A percentile compares a stretch with the other conserved stretches of the same genome.
phyloP scores from a whole-genome alignment of 2,329 filamentous ascomycete species.

The Akanthomyces lecanii region DNA sequence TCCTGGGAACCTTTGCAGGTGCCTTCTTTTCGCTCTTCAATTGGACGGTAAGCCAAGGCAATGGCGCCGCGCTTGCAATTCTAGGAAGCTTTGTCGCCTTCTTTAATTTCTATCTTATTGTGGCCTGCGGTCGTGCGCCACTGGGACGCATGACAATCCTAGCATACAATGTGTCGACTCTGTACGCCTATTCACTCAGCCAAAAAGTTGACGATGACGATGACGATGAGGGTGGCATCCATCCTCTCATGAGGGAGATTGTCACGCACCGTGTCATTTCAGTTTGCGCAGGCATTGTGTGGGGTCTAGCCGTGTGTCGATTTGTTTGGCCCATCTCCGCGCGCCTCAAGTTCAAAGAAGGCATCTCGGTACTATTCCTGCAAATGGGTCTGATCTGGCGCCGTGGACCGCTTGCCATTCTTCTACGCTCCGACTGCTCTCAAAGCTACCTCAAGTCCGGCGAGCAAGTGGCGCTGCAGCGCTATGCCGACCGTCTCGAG shows the following conservation, averaged over 20 bases:
- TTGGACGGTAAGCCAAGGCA: conserved; percentile 70
- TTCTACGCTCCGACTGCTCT: conserved; percentile 54
- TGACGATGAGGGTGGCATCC: conserved; percentile 74
- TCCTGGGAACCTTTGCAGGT: conserved; percentile 76
- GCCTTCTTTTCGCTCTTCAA: conserved; percentile 66
- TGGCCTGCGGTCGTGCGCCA: conserved; percentile 73
- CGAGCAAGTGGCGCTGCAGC: conserved; percentile 80
- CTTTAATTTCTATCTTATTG: conserved; percentile 79
- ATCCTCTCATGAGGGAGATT: conserved; percentile 79
- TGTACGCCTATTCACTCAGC: conserved; percentile 84
- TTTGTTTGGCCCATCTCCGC: conserved; percentile 87
- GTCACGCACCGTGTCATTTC: conserved; percentile 77
- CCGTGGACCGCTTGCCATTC: conserved; percentile 74
- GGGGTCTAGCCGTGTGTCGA: conserved; percentile 82
- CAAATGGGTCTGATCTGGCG: conserved; percentile 93
- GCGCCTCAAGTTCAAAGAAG: conserved; percentile 76
- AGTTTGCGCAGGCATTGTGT: conserved; percentile 76
- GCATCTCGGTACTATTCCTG: conserved; percentile 77
- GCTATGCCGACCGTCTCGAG: conserved; percentile 67
- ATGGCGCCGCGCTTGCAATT: conserved; percentile 65
- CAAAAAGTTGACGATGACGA: conserved; percentile 69
- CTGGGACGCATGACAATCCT: conserved; percentile 87
- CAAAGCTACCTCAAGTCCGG: conserved; percentile 71
- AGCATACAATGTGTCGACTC: conserved; percentile 85
- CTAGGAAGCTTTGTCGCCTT: conserved; percentile 75